Evolutionary conservation across 108 stramenopile species (phyloP), one percentile per base, ranked within the genome.

Genomic region (Skeletonema marinoi): DNA sequence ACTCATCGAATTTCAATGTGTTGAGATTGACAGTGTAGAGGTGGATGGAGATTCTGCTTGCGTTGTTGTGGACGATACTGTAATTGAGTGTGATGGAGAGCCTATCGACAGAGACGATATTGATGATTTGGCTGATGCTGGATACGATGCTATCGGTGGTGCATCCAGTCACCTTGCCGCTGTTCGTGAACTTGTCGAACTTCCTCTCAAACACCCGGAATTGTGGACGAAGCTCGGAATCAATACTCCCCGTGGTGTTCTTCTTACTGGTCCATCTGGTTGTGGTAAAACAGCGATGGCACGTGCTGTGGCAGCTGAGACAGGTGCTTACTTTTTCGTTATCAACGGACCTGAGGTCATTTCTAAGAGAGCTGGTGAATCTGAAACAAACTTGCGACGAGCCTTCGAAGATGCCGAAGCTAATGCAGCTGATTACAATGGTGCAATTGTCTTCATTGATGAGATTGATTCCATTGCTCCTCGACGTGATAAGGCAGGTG

Each of bases 291-390:
- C 99, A 11, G 87, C 96, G 16, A 95, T 98, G 82, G 99, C 98
- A 4, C 71, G 93, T 17, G 98, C 98, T 7, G 93, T 98, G 32
- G 98, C 97, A 17, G 95, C 95, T 8, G 99, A 98, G 78, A 98
- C 98, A 19, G 97, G 97, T 33, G 98, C 98, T 2, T 95, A 93
- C 73, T 92, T 98, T 71, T 95, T 97, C 65, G 89, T 98, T 39
- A 98, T 99, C 82, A 98, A 99, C 76, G 99, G 99, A 21, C 97
- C 99, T 8, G 99, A 99, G 77, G 91, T 99, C 38, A 98, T 99
- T 84, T 93, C 95, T 44, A 96, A 98, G 84, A 91, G 92, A 56
- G 96, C 96, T 14, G 99, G 99, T 67, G 98, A 98, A 75, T 87
- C 86, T 71, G 95, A 96, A 69, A 90, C 93, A 19, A 96, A 96